Percentiles rank a stretch among this genome's conserved stretches.
phyloP scores from a whole-genome alignment of 2,329 filamentous ascomycete genomes.

The Nothophaeocryptopus gaeumannii region DNA sequence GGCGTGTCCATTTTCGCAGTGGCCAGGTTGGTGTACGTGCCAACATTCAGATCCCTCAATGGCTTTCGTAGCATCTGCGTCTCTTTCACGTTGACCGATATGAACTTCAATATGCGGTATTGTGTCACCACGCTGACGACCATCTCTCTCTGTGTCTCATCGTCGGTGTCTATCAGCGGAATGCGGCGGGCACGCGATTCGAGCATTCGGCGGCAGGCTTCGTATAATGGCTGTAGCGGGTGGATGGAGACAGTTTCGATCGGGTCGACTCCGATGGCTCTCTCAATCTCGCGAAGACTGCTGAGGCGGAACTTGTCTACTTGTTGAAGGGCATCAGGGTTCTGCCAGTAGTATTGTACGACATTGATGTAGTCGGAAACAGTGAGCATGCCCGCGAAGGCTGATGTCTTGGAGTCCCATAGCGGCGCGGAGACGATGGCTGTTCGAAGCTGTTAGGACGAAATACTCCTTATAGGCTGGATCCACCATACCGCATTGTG shows the following conservation, averaged over 20 bases:
- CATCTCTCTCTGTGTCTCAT: conserved; percentile 87
- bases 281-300: conserved; percentile 93
- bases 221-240: conserved; percentile 84
- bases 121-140: conserved; percentile 97
- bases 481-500: conserved; percentile 72
- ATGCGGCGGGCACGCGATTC: conserved; percentile 90
- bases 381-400: conserved; percentile 90
- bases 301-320: conserved; percentile 92
- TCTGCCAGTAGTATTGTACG: conserved; percentile 98
- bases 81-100: conserved; percentile 89
- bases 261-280: conserved; percentile 82
- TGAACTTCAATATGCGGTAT: conserved; percentile 97
- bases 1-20: conserved; percentile 85
- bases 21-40: conserved; percentile 76
- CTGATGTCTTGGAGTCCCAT: conserved; percentile 91
- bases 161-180: conserved; percentile 87
- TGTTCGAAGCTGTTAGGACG: conserved; percentile 37
- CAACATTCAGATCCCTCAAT: conserved; percentile 77
- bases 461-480: too few relatives aligned
- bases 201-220: conserved; percentile 92
- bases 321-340: conserved; percentile 81
- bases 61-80: conserved; percentile 87
- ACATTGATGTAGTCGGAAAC: conserved; percentile 98
- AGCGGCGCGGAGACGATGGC: conserved; percentile 95
- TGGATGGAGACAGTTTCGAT: conserved; percentile 96